A percentile compares a stretch with the other conserved stretches of the same genome.
phyloP scores from a whole-genome alignment of 768 basidiomycete genomes.

The Roridomyces roridus region DNA sequence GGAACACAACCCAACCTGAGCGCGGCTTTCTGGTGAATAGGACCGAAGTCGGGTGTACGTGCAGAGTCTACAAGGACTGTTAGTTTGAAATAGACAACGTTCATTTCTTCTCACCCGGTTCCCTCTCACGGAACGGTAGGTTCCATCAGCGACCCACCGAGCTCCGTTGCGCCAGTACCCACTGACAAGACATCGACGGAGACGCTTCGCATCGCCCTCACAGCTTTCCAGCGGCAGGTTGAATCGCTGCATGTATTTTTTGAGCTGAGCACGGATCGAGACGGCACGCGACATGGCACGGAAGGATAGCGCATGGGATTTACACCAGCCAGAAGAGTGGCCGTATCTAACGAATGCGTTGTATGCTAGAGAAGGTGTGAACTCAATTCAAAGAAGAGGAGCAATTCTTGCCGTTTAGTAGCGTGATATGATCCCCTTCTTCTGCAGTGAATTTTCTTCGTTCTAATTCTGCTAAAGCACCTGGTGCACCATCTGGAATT shows the following conservation, averaged over 20 bases:
- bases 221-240: conserved; percentile 84
- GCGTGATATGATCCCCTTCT: conserved; percentile 96
- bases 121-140: conserved; percentile 88
- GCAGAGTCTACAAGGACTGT: conserved; percentile 62
- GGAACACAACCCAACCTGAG: conserved; percentile 93
- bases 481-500: conserved; percentile 83
- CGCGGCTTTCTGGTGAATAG: conserved; percentile 91
- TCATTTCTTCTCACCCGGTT: conserved; percentile 62
- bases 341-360: conserved; percentile 90
- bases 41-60: conserved; percentile 94
- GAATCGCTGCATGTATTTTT: conserved; percentile 94
- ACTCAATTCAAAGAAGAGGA: background rate
- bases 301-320: conserved; percentile 90
- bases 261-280: conserved; percentile 93
- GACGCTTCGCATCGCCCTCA: conserved; percentile 81
- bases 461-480: conserved; percentile 90
- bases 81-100: background rate
- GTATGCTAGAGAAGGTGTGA: conserved; percentile 62
- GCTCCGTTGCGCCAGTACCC: conserved; percentile 97
- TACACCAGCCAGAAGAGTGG: conserved; percentile 91
- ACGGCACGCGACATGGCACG: conserved; percentile 93
- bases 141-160: conserved; percentile 90
- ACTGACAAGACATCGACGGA: conserved; percentile 88
- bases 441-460: conserved; percentile 96
- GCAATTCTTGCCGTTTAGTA: conserved; percentile 76